Evolutionary conservation across 1,284 basidiomycete species (phyloP).

Genomic region (Prillingera fragicola): DNA sequence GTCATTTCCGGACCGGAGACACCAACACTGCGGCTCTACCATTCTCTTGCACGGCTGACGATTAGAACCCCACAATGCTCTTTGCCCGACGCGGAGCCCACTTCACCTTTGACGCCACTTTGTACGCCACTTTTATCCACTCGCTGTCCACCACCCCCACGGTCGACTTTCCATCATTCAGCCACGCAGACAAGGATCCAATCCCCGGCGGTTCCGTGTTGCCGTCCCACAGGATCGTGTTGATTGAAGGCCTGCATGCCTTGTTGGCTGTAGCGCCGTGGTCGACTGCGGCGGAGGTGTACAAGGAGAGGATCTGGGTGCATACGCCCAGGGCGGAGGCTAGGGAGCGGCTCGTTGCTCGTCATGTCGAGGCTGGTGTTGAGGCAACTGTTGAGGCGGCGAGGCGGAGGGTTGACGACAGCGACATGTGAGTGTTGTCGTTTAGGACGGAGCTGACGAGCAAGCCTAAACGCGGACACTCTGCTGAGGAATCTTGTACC

Average conservation of each 20-base stretch:
- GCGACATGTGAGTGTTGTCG: slow-evolving; percentile 8
- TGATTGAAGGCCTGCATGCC: slow-evolving; percentile 11
- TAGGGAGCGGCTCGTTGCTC: slow-evolving; percentile 4
- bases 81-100: slow-evolving; percentile 10
- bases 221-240: slow-evolving; percentile 5
- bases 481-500: slow-evolving; percentile 1
- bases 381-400: slow-evolving; percentile 7
- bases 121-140: slow-evolving; percentile 1
- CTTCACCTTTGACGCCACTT: slow-evolving; percentile 10
- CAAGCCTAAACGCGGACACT: slow-evolving; percentile 7
- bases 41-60: too few relatives aligned
- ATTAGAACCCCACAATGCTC: slow-evolving; percentile 2
- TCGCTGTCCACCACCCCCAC: not conserved
- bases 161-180: slow-evolving; percentile 10
- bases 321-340: slow-evolving; percentile 1
- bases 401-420: slow-evolving; percentile 3
- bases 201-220: not conserved
- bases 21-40: too few relatives aligned
- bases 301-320: slow-evolving; percentile 11
- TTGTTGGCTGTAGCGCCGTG: slow-evolving; percentile 7
- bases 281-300: slow-evolving; percentile 1
- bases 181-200: slow-evolving; percentile 13
- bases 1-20: too few relatives aligned
- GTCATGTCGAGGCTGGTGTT: slow-evolving; percentile 9
- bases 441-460: too few relatives aligned